Evolutionary conservation across 2,329 filamentous ascomycete species (phyloP).

Genomic region (Penicillium sp.): DNA sequence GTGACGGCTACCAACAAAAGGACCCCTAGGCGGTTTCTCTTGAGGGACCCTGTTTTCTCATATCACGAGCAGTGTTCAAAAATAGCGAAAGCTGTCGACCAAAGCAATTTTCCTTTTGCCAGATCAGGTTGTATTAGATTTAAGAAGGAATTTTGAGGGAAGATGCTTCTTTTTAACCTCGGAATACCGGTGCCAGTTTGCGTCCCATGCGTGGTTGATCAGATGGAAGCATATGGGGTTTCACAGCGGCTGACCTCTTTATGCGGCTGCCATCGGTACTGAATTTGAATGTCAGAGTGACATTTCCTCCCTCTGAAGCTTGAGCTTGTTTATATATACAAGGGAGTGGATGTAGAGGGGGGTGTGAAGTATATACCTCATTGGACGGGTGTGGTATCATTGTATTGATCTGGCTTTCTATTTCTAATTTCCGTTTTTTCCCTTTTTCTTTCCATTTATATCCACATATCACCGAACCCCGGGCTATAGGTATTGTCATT

Average conservation of each 20-base stretch:
- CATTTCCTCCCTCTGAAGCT: constrained; percentile 21
- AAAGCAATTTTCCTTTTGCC: background rate
- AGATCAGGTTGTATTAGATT: background rate
- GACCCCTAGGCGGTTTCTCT: constrained; percentile 12
- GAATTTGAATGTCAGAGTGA: constrained; percentile 33
- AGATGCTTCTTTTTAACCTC: constrained; percentile 12
- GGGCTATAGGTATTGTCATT: background rate
- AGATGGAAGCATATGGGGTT: constrained; percentile 37
- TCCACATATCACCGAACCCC: constrained; percentile 1
- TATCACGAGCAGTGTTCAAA: constrained; percentile 14
- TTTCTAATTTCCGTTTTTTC: constrained; percentile 2
- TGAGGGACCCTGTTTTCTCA: constrained; percentile 5
- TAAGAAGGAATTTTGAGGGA: background rate
- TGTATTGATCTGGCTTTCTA: constrained; percentile 3
- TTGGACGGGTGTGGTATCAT: constrained; percentile 10
- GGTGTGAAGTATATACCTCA: constrained; percentile 7
- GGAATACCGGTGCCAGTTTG: constrained; percentile 12
- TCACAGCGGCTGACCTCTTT: constrained; percentile 41
- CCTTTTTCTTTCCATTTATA: constrained; percentile 5
- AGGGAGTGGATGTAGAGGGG: background rate
- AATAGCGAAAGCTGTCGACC: constrained; percentile 11
- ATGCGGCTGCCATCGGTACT: constrained; percentile 35
- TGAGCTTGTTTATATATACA: constrained; percentile 23
- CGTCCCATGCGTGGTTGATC: constrained; percentile 35
- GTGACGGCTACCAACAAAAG: constrained; percentile 18